A percentile compares a stretch with the other conserved stretches of the same genome.
Evolutionary conservation across 495 filamentous ascomycete species (phyloP).

Genomic region (Podospora comata): DNA sequence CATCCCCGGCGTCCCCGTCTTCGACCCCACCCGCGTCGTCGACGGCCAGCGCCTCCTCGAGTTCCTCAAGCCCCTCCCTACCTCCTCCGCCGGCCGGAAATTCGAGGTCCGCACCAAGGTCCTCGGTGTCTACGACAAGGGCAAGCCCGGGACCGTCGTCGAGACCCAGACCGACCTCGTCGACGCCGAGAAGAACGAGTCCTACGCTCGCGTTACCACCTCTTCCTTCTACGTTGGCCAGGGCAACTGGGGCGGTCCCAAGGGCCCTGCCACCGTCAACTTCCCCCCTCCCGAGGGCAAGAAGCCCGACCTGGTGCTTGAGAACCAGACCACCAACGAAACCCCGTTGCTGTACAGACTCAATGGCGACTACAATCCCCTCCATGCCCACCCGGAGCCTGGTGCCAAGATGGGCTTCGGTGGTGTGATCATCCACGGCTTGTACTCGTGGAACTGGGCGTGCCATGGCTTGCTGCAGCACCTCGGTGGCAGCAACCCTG

Average conservation of each 20-base stretch:
- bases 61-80: constrained; percentile 73
- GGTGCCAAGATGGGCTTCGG: constrained; percentile 87
- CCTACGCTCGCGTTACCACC: constrained; percentile 64
- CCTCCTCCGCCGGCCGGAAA: constrained; percentile 63
- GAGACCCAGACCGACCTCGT: constrained; percentile 78
- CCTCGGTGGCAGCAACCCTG: constrained; percentile 71
- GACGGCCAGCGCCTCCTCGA: constrained; percentile 82
- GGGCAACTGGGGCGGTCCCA: constrained; percentile 88
- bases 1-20: constrained; percentile 74
- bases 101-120: constrained; percentile 80
- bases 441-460: constrained; percentile 79
- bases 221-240: constrained; percentile 79
- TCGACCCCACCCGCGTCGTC: constrained; percentile 70
- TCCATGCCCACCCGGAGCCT: constrained; percentile 80
- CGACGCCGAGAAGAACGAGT: constrained; percentile 64
- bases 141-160: constrained; percentile 75
- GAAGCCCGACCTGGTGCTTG: constrained; percentile 70
- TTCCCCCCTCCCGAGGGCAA: constrained; percentile 69
- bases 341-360: constrained; percentile 75
- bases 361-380: constrained; percentile 90
- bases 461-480: constrained; percentile 70
- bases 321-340: constrained; percentile 63
- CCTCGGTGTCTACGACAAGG: constrained; percentile 88
- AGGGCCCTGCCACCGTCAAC: constrained; percentile 72
- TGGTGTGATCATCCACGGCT: constrained; percentile 82